Evolutionary conservation across 768 basidiomycete genomes (phyloP).

Genomic region (Russula ochroleuca): DNA sequence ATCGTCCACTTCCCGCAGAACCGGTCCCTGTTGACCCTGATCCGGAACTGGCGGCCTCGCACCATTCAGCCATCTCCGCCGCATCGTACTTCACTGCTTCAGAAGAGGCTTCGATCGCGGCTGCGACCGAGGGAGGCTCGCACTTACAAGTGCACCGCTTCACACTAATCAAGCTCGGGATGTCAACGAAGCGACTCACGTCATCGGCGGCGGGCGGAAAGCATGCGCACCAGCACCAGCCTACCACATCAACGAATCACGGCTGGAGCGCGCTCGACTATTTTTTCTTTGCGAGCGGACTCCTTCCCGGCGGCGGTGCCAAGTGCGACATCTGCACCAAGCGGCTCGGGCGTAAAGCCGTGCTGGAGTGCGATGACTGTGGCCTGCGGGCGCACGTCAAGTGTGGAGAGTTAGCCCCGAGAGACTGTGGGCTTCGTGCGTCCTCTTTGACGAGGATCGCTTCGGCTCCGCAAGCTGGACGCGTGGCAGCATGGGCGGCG

Average conservation of each 20-base stretch:
- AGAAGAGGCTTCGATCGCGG: slow-evolving; percentile 48
- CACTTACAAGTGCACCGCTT: slow-evolving; percentile 74
- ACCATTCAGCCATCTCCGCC: slow-evolving; percentile 26
- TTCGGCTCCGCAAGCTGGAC: not conserved
- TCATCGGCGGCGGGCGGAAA: slow-evolving; percentile 30
- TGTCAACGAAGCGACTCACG: slow-evolving; percentile 43
- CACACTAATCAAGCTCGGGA: slow-evolving; percentile 77
- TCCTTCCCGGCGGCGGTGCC: slow-evolving; percentile 45
- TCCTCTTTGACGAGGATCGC: slow-evolving; percentile 5
- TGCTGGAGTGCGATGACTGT: slow-evolving; percentile 87
- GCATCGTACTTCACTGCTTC: slow-evolving; percentile 61
- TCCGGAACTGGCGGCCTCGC: slow-evolving; percentile 4
- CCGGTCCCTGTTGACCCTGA: slow-evolving; percentile 18
- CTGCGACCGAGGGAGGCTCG: slow-evolving; percentile 75
- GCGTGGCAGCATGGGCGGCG: no score
- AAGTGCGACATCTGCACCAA: slow-evolving; percentile 84
- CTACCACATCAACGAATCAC: slow-evolving; percentile 3
- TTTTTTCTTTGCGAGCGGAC: slow-evolving; percentile 68
- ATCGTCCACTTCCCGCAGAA: slow-evolving; percentile 24
- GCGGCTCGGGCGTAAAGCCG: slow-evolving; percentile 80
- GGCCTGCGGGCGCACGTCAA: slow-evolving; percentile 81
- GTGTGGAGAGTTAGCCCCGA: slow-evolving; percentile 78
- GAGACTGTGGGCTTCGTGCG: slow-evolving; percentile 66
- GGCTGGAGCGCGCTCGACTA: slow-evolving; percentile 72
- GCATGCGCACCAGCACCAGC: not conserved